Base-by-base conservation (phyloP, 768 basidiomycete genomes). In the Russula lepida region DNA sequence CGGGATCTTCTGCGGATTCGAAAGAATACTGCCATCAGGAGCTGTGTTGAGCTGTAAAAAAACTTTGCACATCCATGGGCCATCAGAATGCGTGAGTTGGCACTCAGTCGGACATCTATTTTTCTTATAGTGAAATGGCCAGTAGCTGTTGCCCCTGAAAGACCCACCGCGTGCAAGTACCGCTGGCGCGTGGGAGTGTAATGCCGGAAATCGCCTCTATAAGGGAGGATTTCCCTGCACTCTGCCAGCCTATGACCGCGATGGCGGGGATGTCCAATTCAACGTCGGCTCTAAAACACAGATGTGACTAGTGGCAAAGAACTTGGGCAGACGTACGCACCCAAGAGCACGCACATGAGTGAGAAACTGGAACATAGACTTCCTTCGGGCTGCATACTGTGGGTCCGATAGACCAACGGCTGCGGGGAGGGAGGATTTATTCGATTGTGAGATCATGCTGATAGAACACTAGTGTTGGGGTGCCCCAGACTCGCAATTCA, bases 191-290 rank as follows among this genome's bases (percentile, higher is more conserved):
- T 15, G 88, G 88, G 0, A 89, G 73, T 0, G 79, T 85, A 12
- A 89, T 81, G 0, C 87, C 85, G 0, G 86, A 86, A 43, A 90
- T 88, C 0, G 85, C 80, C 67, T 90, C 88, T 13, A 90, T 89
- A 1, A 89, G 76, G 0, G 88, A 89, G 0, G 86, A 88, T 66
- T 89, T 89, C 0, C 88, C 88, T 0, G 85, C 86, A 44, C 83
- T 86, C 65, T 90, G 88, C 1, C 76, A 79, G 0, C 88, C 88
- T 11, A 88, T 80, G 39, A 88, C 88, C 0, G 82, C 85, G 28
- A 90, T 88, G 62, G 82, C 79, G 0, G 88, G 88, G 0, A 89
- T 72, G 66, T 88, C 85, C 11, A 91, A 79, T 55, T 89, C 84
- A 12, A 79, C 74, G 63, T 88, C 82, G 0, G 84, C 84, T 0